phyloP scores from a whole-genome alignment of 805 yeast species.

The Debaryomyces prosopidis region DNA sequence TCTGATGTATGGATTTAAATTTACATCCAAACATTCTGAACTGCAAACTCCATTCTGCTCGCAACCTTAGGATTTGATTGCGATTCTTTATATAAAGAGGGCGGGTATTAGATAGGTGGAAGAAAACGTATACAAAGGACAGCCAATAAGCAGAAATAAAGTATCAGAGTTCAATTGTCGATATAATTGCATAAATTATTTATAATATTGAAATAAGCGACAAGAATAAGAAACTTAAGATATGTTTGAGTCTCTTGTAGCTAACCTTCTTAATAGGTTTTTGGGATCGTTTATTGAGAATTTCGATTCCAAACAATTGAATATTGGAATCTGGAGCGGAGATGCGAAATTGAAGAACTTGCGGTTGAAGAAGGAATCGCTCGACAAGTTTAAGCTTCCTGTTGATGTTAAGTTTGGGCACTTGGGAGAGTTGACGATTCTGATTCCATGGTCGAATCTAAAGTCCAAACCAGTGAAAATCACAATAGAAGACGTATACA shows the following conservation, averaged over 20 bases:
- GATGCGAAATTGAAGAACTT: constrained; percentile 85
- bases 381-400: constrained; percentile 85
- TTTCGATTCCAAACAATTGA: constrained; percentile 91
- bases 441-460: constrained; percentile 95
- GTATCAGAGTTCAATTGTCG: too few species aligned
- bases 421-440: constrained; percentile 83
- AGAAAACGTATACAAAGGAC: background rate
- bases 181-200: background rate
- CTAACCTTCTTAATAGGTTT: constrained; percentile 59
- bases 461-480: constrained; percentile 91
- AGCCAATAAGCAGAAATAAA: background rate
- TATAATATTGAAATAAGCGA: background rate
- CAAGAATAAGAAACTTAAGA: background rate
- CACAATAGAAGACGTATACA: constrained; percentile 79
- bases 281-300: constrained; percentile 83
- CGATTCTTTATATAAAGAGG: background rate
- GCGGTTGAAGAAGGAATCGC: constrained; percentile 79
- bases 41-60: too few species aligned
- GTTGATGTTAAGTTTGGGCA: constrained; percentile 87
- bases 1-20: too few species aligned
- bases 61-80: background rate
- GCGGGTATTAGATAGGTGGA: background rate
- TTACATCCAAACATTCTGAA: too few species aligned
- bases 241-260: constrained; percentile 70
- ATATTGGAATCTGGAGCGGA: constrained; percentile 97